Evolutionary conservation across 768 basidiomycete genomes (phyloP).

Genomic region (Suillus occidentalis): DNA sequence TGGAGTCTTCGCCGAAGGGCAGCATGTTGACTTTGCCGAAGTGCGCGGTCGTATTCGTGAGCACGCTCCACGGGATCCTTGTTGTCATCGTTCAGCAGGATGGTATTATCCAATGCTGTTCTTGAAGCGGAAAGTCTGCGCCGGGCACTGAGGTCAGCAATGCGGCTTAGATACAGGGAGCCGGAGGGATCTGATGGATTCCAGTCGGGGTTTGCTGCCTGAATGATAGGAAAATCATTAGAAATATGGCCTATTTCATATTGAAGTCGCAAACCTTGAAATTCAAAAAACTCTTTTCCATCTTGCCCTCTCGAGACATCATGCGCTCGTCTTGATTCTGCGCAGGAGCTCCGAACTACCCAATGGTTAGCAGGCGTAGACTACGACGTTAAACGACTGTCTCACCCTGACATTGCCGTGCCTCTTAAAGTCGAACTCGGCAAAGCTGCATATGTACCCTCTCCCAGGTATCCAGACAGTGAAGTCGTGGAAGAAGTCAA

Average conservation of each 20-base stretch:
- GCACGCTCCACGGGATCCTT: slow-evolving; percentile 50
- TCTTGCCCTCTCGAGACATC: slow-evolving; percentile 91
- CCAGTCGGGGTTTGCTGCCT: slow-evolving; percentile 96
- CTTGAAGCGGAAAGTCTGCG: slow-evolving; percentile 31
- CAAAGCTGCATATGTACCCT: slow-evolving; percentile 97
- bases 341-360: slow-evolving; percentile 83
- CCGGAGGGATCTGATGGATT: slow-evolving; percentile 87
- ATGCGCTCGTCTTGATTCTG: slow-evolving; percentile 67
- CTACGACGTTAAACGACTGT: background rate
- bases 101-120: slow-evolving; percentile 26
- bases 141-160: slow-evolving; percentile 67
- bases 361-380: slow-evolving; percentile 4
- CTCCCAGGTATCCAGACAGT: slow-evolving; percentile 95
- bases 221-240: slow-evolving; percentile 8
- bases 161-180: slow-evolving; percentile 84
- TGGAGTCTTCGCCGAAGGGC: slow-evolving; percentile 43
- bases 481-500: slow-evolving; percentile 99
- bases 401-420: slow-evolving; percentile 88
- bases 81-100: slow-evolving; percentile 33
- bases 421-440: slow-evolving; percentile 95
- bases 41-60: slow-evolving; percentile 75
- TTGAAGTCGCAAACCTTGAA: slow-evolving; percentile 62
- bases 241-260: background rate
- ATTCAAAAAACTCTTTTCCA: slow-evolving; percentile 97
- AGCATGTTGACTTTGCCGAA: slow-evolving; percentile 65